A percentile compares a stretch with the other conserved stretches of the same genome.
phyloP scores from a whole-genome alignment of 306 rosid species.

The Malus fusca region DNA sequence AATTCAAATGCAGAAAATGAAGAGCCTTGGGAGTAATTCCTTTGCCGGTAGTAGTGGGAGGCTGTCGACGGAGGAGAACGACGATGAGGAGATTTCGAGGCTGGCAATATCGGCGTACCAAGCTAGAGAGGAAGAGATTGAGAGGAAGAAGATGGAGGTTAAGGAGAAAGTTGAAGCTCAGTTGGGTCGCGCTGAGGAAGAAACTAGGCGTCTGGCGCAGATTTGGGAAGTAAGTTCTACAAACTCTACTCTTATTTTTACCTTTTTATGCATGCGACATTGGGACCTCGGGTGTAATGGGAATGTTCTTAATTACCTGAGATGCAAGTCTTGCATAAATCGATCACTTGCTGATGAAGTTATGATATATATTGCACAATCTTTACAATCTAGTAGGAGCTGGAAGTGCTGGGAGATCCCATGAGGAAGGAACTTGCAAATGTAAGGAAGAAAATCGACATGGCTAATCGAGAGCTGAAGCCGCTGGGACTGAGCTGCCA shows the following conservation, averaged over 20 bases:
- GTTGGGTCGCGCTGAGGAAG: constrained; percentile 82
- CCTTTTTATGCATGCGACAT: neutral
- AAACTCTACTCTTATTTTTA: neutral
- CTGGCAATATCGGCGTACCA: constrained; percentile 54
- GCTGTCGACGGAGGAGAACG: constrained; percentile 42
- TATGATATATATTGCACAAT: no score
- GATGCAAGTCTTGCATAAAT: neutral
- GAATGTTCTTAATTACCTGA: neutral
- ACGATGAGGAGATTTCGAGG: constrained; percentile 53
- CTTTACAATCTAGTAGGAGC: constrained; percentile 45
- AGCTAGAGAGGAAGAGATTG: constrained; percentile 86
- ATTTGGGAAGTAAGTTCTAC: constrained; percentile 77
- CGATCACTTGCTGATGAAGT: neutral
- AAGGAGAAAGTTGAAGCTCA: constrained; percentile 77
- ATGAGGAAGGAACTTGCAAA: constrained; percentile 73
- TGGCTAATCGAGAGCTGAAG: constrained; percentile 66
- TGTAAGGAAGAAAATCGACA: constrained; percentile 68
- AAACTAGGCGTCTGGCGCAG: constrained; percentile 66
- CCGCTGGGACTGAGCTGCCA: constrained; percentile 65
- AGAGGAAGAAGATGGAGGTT: constrained; percentile 79
- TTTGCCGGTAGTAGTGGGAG: constrained; percentile 38
- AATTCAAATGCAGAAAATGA: constrained; percentile 40
- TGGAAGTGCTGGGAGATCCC: constrained; percentile 80
- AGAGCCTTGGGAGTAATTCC: constrained; percentile 49
- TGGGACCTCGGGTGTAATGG: neutral